Conservation (phyloP, 495 filamentous ascomycete species). For the Alectoria sarmentosa region DNA sequence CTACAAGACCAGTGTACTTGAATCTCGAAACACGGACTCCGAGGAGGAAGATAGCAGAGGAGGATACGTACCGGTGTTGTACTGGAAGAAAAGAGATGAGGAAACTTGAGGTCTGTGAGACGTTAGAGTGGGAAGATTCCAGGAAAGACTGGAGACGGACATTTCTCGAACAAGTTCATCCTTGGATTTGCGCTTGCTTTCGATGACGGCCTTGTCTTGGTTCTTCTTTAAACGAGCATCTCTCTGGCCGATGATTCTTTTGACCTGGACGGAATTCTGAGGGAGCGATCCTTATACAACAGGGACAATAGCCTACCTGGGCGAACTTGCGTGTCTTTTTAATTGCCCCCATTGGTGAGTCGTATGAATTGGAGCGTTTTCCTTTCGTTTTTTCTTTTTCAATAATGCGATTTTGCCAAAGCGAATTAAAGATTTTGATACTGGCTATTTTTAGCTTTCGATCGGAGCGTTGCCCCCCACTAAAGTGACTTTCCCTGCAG, state of each 20-base stretch:
- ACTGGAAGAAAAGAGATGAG: constrained; percentile 86
- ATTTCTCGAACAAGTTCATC: constrained; percentile 60
- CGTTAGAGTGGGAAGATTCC: not conserved
- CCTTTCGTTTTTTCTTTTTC: too few relatives aligned
- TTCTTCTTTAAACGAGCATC: constrained; percentile 48
- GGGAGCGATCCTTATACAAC: not conserved
- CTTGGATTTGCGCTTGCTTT: constrained; percentile 48
- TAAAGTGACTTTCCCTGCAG: constrained; percentile 2
- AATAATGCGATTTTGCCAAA: not conserved
- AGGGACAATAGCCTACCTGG: constrained; percentile 13
- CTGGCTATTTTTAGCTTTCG: constrained; percentile 19
- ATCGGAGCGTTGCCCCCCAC: constrained; percentile 13
- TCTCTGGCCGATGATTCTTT: constrained; percentile 44
- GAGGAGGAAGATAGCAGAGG: not conserved
- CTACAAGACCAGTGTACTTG: not conserved
- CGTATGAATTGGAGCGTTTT: too few relatives aligned
- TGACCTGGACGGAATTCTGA: constrained; percentile 27
- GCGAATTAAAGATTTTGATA: not conserved
- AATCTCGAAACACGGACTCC: not conserved
- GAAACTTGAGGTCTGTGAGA: constrained; percentile 47
- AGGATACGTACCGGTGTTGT: constrained; percentile 53
- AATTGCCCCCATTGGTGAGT: constrained; percentile 35
- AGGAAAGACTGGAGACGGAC: constrained; percentile 30
- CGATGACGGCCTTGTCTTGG: constrained; percentile 41
- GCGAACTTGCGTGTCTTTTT: constrained; percentile 47